Percentiles rank a stretch among this genome's conserved stretches.
These are phyloP conservation scores for Protea cynaroides DNA, from an alignment of 164 flowering plant genomes.

Conservation along the genomic window DNA sequence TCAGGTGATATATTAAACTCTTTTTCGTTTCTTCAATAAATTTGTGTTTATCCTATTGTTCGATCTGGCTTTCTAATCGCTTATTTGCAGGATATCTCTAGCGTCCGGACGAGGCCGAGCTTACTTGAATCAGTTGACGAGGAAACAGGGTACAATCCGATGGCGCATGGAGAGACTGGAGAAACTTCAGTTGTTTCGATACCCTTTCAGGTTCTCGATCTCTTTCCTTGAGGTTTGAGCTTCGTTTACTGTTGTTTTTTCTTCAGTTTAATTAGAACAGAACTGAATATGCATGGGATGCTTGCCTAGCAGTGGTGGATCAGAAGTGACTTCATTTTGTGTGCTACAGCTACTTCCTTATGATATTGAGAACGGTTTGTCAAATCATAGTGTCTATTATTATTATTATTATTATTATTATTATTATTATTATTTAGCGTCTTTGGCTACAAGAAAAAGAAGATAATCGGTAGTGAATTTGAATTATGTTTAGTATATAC, in stretches of 20 bases:
- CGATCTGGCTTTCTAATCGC: neutral
- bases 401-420: too few relatives aligned
- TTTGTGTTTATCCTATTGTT: neutral
- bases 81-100: slow-evolving; percentile 21
- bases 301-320: neutral
- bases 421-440: neutral
- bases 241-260: slow-evolving; percentile 5
- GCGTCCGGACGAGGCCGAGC: slow-evolving; percentile 23
- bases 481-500: too few relatives aligned
- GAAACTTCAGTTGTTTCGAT: slow-evolving; percentile 42
- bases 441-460: neutral
- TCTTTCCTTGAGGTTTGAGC: slow-evolving; percentile 4
- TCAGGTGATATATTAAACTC: slow-evolving; percentile 29
- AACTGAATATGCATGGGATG: neutral
- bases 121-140: slow-evolving; percentile 24
- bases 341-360: neutral
- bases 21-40: neutral
- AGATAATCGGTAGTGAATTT: too few relatives aligned
- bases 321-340: neutral
- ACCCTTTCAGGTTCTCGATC: slow-evolving; percentile 64
- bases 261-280: neutral
- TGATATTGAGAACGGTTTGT: neutral
- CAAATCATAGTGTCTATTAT: neutral
- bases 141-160: slow-evolving; percentile 13
- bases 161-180: slow-evolving; percentile 62